These are phyloP conservation scores for Laguncularia racemosa DNA, from an alignment of 345 rosid genomes.

Conservation along the genomic window DNA sequence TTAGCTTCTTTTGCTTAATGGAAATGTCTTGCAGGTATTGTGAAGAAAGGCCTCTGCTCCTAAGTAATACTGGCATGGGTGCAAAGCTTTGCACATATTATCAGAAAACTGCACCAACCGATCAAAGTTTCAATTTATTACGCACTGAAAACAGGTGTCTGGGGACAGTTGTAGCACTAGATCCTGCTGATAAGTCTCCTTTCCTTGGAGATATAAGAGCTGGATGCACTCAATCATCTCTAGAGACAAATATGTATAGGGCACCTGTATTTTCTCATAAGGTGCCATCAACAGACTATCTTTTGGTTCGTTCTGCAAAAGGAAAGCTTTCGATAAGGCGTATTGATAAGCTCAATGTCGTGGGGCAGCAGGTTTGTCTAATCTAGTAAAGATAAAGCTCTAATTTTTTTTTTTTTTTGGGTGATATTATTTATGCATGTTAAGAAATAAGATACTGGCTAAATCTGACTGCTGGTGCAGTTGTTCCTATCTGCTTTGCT, in stretches of 20 bases:
- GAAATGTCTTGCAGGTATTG: slow-evolving; percentile 53
- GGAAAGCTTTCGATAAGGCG: slow-evolving; percentile 94
- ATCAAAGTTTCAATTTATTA: slow-evolving; percentile 54
- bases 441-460: no score
- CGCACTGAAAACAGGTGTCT: slow-evolving; percentile 46
- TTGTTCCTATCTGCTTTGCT: no score
- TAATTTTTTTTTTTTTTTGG: background rate
- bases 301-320: slow-evolving; percentile 86
- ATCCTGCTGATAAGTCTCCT: slow-evolving; percentile 88
- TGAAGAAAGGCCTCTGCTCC: slow-evolving; percentile 88
- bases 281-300: slow-evolving; percentile 77
- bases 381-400: slow-evolving; percentile 1
- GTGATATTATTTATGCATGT: no score
- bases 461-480: no score
- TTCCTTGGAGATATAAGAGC: slow-evolving; percentile 89
- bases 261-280: slow-evolving; percentile 85
- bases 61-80: slow-evolving; percentile 95
- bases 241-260: slow-evolving; percentile 92
- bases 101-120: slow-evolving; percentile 71
- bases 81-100: slow-evolving; percentile 87
- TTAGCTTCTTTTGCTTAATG: background rate
- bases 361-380: slow-evolving; percentile 84
- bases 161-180: slow-evolving; percentile 69
- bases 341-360: slow-evolving; percentile 79
- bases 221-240: slow-evolving; percentile 75